These are phyloP conservation scores for Epicoccum sorghinum DNA, from an alignment of 2,329 filamentous ascomycete species.

Conservation along the genomic window DNA sequence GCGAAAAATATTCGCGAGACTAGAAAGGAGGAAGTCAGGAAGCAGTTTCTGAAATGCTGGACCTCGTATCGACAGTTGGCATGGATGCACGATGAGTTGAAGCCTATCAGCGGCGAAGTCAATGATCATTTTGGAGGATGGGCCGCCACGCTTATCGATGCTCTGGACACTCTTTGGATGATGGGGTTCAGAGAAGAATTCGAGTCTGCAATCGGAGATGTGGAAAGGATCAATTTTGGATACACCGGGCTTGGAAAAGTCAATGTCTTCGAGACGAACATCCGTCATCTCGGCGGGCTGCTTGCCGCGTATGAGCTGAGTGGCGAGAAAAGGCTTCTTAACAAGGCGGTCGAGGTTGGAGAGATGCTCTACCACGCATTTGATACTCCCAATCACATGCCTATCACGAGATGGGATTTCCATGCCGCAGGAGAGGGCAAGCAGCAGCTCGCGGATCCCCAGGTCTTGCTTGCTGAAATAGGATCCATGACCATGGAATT, in stretches of 20 bases:
- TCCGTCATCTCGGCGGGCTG: conserved; percentile 87
- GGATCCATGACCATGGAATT: conserved; percentile 57
- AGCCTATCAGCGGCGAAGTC: conserved; percentile 50
- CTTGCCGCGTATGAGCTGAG: conserved; percentile 87
- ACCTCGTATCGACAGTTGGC: conserved; percentile 52
- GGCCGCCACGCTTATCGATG: conserved; percentile 55
- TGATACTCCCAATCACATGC: conserved; percentile 94
- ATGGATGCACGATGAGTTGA: conserved; percentile 58
- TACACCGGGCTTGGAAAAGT: conserved; percentile 46
- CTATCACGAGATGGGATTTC: conserved; percentile 58
- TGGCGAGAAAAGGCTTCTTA: conserved; percentile 72
- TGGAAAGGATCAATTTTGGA: conserved; percentile 52
- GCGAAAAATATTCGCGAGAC: conserved; percentile 42
- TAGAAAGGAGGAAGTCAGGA: conserved; percentile 47
- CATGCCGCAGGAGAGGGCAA: conserved; percentile 46
- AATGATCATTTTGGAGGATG: conserved; percentile 55
- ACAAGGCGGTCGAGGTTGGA: conserved; percentile 79
- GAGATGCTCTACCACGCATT: conserved; percentile 83
- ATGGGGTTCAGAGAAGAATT: conserved; percentile 57
- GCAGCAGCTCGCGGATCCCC: conserved; percentile 48
- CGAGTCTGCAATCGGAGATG: conserved; percentile 51
- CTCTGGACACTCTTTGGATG: conserved; percentile 55
- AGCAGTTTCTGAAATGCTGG: conserved; percentile 54
- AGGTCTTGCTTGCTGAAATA: conserved; percentile 54
- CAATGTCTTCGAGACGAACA: conserved; percentile 59